Evolutionary conservation across 2,329 filamentous ascomycete species (phyloP).

Genomic region (Apiospora phragmitis): DNA sequence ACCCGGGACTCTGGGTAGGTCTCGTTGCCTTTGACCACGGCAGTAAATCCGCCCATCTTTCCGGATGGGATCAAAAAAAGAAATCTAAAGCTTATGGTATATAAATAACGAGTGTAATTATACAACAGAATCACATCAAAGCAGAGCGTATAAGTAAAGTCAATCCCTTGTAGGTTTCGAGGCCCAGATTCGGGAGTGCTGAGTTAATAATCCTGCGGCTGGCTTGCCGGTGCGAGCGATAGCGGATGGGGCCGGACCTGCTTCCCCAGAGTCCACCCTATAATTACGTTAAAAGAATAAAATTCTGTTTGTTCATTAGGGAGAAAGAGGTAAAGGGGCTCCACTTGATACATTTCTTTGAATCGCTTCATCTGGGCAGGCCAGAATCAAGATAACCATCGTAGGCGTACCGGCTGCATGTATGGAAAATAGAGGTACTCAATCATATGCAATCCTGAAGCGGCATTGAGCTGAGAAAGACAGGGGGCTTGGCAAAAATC

Average conservation of each 20-base stretch:
- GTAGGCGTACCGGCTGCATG: neutral
- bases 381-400: neutral
- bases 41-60: constrained; percentile 26
- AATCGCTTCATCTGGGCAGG: neutral
- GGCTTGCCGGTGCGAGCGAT: constrained; percentile 4
- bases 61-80: neutral
- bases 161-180: neutral
- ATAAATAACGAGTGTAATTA: neutral
- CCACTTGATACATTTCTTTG: constrained; percentile 1
- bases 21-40: constrained; percentile 22
- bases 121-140: neutral
- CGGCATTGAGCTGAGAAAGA: neutral
- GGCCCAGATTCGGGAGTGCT: neutral
- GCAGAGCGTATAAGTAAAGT: neutral
- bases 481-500: neutral
- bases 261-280: constrained; percentile 10
- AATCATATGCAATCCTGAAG: neutral
- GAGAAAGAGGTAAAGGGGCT: neutral
- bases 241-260: constrained; percentile 8
- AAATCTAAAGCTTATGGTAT: neutral
- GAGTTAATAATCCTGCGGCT: neutral
- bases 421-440: neutral
- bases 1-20: constrained; percentile 73
- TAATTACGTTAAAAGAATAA: constrained; percentile 13
- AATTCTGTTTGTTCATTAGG: constrained; percentile 4